Conservation (phyloP, 495 filamentous ascomycete species). For the Hypoxylon intermedium region DNA sequence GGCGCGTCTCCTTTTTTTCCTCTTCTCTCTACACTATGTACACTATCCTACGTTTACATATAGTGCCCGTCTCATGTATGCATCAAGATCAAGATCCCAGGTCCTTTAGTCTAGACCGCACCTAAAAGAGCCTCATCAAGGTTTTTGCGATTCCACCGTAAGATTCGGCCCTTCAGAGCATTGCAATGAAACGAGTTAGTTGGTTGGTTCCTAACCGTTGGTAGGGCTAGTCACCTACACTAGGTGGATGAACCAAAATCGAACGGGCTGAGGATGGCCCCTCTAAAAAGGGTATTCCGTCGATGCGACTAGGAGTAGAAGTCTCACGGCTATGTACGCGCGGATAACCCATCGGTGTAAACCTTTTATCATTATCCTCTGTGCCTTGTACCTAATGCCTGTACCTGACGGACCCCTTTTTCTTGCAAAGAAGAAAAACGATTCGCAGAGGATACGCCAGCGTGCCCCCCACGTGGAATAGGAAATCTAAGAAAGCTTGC, state of each 20-base stretch:
- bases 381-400: neutral
- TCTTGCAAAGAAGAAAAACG: too few species aligned
- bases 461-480: conserved; percentile 25
- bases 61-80: neutral
- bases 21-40: too few species aligned
- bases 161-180: conserved; percentile 34
- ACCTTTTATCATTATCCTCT: conserved; percentile 7
- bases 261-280: conserved; percentile 9
- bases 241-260: conserved; percentile 10
- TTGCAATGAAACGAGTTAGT: neutral
- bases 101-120: conserved; percentile 34
- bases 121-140: conserved; percentile 38
- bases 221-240: conserved; percentile 16
- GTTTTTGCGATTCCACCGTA: conserved; percentile 23
- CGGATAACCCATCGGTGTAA: conserved; percentile 19
- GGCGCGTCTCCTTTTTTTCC: too few species aligned
- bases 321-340: conserved; percentile 5
- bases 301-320: conserved; percentile 9
- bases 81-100: neutral
- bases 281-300: conserved; percentile 31
- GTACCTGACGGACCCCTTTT: neutral
- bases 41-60: conserved; percentile 8
- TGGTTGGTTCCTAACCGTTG: conserved; percentile 16
- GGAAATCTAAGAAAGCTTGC: conserved; percentile 1
- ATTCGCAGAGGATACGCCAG: neutral